Base-by-base conservation (phyloP, 345 rosid species). In the Anacardium occidentale region DNA sequence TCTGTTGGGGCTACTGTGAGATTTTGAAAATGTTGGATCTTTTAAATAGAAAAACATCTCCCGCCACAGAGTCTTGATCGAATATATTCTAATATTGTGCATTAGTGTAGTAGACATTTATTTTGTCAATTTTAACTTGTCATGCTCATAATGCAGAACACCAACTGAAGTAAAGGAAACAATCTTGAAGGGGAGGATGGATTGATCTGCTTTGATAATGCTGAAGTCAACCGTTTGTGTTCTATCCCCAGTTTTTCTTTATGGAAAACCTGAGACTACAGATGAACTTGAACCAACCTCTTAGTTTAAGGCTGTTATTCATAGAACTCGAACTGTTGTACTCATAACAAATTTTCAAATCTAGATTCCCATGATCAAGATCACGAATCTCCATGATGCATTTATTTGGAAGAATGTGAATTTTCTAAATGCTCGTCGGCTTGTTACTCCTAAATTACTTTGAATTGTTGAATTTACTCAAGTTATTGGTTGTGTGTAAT, bases 101-200 rank as follows among this genome's bases (percentile, higher is more conserved):
- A 64, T 54, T 5, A 37, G 42, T 37, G 42, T 37, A 37, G 8
- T 37, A 37, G 42, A 37, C 42, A 9, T 5, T 5, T 37, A 7
- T 37, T 50, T 50, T 12, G 1, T 15, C 13, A 2, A 0, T 47
- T 47, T 47, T 47, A 50, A 50, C 53, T 50, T 50, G 42, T 50
- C 15, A 50, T 14, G 25, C 68, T 25, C 21, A 8, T 17, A 68
- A 29, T 86, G 79, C 94, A 95, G 98, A 21, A 91, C 98, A 47
- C 94, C 98, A 2, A 85, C 94, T 0, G 99, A 92, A 83, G 79
- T 89, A 64, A 89, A 74, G 77, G 97, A 95, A 78, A 80, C 85
- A 78, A 91, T 91, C 80, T 85, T 95, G 76, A 95, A 95, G 84
- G 99, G 99, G 77, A 91, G 99, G 80, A 95, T 92, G 96, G 99